phyloP scores from a whole-genome alignment of 2,329 filamentous ascomycete genomes.

The Graphium sp. region DNA sequence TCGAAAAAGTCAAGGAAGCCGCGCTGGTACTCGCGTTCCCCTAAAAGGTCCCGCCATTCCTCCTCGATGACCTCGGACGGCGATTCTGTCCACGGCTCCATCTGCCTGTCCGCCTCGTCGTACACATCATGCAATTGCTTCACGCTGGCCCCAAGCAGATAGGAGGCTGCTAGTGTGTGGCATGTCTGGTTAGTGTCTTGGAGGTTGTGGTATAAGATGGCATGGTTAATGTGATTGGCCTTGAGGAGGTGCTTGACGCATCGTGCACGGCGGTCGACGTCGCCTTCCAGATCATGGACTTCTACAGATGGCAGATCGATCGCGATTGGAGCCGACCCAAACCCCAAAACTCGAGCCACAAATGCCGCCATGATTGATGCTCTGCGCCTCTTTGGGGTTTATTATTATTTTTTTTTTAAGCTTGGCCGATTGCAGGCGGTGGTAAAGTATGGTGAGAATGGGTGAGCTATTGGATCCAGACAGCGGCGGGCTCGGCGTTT shows the following conservation, averaged over 20 bases:
- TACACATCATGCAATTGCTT: constrained; percentile 67
- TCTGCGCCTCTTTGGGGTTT: too few relatives aligned
- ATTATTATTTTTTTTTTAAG: too few relatives aligned
- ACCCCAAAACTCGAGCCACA: too few relatives aligned
- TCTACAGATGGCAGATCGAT: constrained; percentile 51
- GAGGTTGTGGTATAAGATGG: constrained; percentile 61
- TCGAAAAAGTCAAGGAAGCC: constrained; percentile 94
- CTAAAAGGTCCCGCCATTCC: constrained; percentile 79
- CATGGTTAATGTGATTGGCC: constrained; percentile 81
- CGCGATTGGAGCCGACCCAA: too few relatives aligned
- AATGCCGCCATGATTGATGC: too few relatives aligned
- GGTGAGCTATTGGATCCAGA: too few relatives aligned
- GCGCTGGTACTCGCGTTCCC: constrained; percentile 66
- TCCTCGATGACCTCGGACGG: constrained; percentile 67
- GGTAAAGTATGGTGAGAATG: too few relatives aligned
- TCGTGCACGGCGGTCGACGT: constrained; percentile 60
- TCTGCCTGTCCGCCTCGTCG: constrained; percentile 51
- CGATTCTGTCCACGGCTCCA: constrained; percentile 71
- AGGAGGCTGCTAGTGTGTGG: constrained; percentile 72
- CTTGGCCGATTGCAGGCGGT: too few relatives aligned
- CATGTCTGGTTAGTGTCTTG: constrained; percentile 70
- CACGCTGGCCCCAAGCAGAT: constrained; percentile 61
- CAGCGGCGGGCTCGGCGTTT: too few relatives aligned
- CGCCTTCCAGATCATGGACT: constrained; percentile 64
- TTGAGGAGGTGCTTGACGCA: constrained; percentile 82